phyloP scores from a whole-genome alignment of 2,329 filamentous ascomycete species.

The Trichoderma lentiforme region DNA sequence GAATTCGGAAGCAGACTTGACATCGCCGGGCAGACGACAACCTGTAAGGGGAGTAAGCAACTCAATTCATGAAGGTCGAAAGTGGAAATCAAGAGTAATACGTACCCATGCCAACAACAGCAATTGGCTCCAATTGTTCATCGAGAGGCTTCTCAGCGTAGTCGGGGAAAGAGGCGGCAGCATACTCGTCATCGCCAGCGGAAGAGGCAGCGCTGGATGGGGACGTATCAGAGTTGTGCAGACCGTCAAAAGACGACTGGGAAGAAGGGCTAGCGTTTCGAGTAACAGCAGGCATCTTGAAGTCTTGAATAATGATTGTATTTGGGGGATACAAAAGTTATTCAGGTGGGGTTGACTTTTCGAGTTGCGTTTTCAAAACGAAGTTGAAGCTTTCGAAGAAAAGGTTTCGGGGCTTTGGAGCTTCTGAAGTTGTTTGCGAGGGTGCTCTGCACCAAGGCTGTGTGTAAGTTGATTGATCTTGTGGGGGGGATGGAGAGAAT shows the following conservation, averaged over 20 bases:
- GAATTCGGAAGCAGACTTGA: slow-evolving; percentile 18
- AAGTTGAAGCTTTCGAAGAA: background rate
- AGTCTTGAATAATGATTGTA: background rate
- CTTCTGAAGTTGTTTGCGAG: background rate
- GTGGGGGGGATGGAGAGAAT: background rate
- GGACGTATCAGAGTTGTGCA: background rate
- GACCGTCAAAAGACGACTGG: slow-evolving; percentile 4
- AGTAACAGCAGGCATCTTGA: background rate
- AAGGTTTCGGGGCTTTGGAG: background rate
- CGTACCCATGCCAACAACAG: slow-evolving; percentile 22
- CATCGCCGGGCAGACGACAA: slow-evolving; percentile 23
- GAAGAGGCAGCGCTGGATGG: background rate
- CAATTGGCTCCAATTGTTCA: slow-evolving; percentile 22
- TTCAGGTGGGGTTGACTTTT: background rate
- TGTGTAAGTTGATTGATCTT: background rate
- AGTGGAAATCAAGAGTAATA: too few relatives aligned
- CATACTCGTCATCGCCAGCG: slow-evolving; percentile 7
- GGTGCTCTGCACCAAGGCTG: slow-evolving; percentile 1
- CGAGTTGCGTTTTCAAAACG: background rate
- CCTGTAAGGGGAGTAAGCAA: background rate
- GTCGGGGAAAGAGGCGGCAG: slow-evolving; percentile 18
- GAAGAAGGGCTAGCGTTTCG: slow-evolving; percentile 1
- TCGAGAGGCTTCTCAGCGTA: slow-evolving; percentile 20
- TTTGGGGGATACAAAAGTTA: background rate
- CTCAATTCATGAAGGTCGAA: background rate